Conservation (phyloP, 768 basidiomycete species). For the Tricholoma sp. region DNA sequence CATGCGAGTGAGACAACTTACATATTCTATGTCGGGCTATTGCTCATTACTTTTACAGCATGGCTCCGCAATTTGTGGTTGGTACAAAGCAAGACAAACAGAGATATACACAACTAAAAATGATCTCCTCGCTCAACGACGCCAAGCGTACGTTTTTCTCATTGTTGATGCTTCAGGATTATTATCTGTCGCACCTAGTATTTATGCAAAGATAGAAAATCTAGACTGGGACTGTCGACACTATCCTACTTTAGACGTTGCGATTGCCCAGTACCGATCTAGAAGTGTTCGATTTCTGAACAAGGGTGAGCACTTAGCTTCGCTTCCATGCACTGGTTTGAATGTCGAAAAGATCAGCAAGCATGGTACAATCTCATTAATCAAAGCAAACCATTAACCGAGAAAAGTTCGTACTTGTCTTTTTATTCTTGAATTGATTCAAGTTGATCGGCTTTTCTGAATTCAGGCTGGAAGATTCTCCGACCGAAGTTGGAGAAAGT, state of each 20-base stretch:
- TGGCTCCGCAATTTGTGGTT: background rate
- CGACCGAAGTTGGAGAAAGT: background rate
- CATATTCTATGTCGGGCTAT: background rate
- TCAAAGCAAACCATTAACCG: background rate
- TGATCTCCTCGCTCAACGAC: background rate
- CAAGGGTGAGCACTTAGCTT: background rate
- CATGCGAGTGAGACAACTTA: background rate
- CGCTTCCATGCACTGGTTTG: too few relatives aligned
- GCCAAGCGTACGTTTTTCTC: background rate
- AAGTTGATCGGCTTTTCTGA: background rate
- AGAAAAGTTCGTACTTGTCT: background rate
- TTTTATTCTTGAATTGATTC: background rate
- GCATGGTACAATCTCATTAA: background rate
- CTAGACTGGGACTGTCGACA: background rate
- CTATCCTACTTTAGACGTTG: background rate
- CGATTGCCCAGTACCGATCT: background rate
- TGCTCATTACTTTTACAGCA: background rate
- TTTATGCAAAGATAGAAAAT: background rate
- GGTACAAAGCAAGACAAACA: background rate
- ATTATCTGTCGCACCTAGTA: background rate
- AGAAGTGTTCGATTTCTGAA: background rate
- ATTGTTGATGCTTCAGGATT: background rate
- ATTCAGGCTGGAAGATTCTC: background rate
- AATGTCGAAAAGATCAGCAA: background rate
- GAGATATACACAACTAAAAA: background rate